These are phyloP conservation scores for Metschnikowia colocasiae DNA, from an alignment of 805 yeast genomes.

Conservation along the genomic window DNA sequence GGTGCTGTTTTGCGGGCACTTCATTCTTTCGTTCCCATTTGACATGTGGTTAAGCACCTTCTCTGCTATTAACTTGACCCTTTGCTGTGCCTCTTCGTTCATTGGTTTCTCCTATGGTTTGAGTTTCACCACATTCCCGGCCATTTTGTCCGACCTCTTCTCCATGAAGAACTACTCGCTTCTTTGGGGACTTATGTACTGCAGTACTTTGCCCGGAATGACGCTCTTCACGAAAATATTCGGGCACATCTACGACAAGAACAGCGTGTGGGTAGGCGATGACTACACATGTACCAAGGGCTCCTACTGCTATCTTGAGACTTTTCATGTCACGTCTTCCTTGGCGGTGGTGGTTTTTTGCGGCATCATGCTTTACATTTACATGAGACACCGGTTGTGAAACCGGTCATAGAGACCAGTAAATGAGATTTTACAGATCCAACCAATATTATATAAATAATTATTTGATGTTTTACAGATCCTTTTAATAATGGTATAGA, in stretches of 20 bases:
- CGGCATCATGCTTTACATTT: conserved; percentile 15
- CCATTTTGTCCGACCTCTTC: conserved; percentile 31
- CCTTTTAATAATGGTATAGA: too few species aligned
- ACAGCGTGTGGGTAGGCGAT: conserved; percentile 20
- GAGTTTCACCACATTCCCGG: conserved; percentile 33
- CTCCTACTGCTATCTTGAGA: conserved; percentile 25
- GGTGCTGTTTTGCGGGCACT: conserved; percentile 30
- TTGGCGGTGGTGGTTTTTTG: conserved; percentile 21
- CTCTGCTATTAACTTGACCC: conserved; percentile 15
- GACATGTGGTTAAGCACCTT: conserved; percentile 13
- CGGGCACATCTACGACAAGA: conserved; percentile 28
- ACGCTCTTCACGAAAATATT: conserved; percentile 31
- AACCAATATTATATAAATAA: too few species aligned
- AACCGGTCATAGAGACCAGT: background rate
- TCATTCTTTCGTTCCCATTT: conserved; percentile 17
- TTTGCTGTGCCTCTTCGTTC: conserved; percentile 25
- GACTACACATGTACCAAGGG: conserved; percentile 24
- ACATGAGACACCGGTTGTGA: conserved; percentile 1
- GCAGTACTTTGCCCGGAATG: conserved; percentile 31
- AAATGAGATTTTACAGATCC: too few species aligned
- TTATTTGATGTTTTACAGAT: too few species aligned
- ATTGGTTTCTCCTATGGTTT: conserved; percentile 37
- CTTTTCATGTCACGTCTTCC: conserved; percentile 26
- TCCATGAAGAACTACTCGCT: conserved; percentile 31
- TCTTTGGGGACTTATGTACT: conserved; percentile 34